A percentile compares a stretch with the other conserved stretches of the same genome.
These are phyloP conservation scores for Zoysia japonica DNA, from an alignment of 176 grass and related monocot genomes.

Conservation along the genomic window DNA sequence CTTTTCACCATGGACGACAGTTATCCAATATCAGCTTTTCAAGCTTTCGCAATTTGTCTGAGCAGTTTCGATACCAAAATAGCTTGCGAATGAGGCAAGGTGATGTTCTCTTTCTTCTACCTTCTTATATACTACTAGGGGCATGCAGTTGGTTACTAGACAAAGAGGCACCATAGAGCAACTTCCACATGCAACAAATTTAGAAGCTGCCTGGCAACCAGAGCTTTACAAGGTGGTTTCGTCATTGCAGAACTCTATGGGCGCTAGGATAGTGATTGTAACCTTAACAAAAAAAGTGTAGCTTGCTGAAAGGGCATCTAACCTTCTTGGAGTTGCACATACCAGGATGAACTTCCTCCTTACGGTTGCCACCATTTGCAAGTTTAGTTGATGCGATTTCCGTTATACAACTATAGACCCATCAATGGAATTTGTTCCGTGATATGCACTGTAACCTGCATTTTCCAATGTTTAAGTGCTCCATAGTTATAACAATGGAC, in stretches of 20 bases:
- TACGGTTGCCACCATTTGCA: neutral
- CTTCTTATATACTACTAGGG: neutral
- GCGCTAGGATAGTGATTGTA: neutral
- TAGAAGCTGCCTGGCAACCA: neutral
- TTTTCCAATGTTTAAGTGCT: neutral
- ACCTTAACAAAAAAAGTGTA: neutral
- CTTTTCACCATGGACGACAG: conserved; percentile 97
- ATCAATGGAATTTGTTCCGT: neutral
- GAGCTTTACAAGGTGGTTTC: neutral
- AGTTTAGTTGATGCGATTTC: neutral
- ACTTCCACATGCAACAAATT: too few relatives aligned
- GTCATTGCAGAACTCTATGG: neutral
- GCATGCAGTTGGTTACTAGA: neutral
- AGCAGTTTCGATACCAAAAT: conserved; percentile 99
- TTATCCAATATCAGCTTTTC: conserved; percentile 93
- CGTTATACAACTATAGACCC: neutral
- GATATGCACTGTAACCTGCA: neutral
- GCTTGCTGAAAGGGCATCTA: conserved; percentile 1
- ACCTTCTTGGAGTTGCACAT: neutral
- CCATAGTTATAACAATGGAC: neutral
- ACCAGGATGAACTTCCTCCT: neutral
- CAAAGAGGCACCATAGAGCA: neutral
- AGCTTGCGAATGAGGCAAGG: conserved; percentile 85
- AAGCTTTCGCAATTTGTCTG: conserved; percentile 91
- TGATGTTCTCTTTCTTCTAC: conserved; percentile 6